These are phyloP conservation scores for Paecilomyces fulvus DNA, from an alignment of 2,329 filamentous ascomycete genomes.

Conservation along the genomic window DNA sequence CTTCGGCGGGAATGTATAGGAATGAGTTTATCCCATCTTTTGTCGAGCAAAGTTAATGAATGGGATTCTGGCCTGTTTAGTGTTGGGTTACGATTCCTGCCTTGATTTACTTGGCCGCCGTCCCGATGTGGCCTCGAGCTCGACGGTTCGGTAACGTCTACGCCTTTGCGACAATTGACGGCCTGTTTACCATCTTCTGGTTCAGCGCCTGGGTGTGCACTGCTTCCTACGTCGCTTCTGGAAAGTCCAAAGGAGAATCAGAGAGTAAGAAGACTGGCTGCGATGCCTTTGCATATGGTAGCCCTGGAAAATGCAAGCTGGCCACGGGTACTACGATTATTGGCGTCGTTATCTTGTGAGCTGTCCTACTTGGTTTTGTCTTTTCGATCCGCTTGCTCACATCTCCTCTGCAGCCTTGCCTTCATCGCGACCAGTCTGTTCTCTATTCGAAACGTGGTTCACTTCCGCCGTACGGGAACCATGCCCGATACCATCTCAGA, in stretches of 20 bases:
- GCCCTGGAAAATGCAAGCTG: conserved; percentile 47
- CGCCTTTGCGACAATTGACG: conserved; percentile 49
- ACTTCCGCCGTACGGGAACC: conserved; percentile 50
- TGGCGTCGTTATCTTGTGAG: conserved; percentile 50
- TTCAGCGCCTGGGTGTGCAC: conserved; percentile 51
- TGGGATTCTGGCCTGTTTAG: conserved; percentile 24
- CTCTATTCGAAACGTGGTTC: conserved; percentile 46
- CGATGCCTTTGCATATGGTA: conserved; percentile 48
- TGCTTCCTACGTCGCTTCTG: conserved; percentile 48
- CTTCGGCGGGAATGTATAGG: background rate
- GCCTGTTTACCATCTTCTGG: conserved; percentile 49
- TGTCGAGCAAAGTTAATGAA: background rate
- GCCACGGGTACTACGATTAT: conserved; percentile 49
- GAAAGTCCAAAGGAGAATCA: conserved; percentile 43
- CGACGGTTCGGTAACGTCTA: conserved; percentile 52
- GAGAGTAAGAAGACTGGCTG: conserved; percentile 37
- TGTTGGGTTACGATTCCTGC: conserved; percentile 53
- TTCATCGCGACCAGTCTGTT: conserved; percentile 46
- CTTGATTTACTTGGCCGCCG: conserved; percentile 51
- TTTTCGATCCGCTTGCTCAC: background rate
- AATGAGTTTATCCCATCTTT: background rate
- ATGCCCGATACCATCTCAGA: conserved; percentile 40
- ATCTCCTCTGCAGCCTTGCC: conserved; percentile 36
- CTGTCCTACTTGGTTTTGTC: conserved; percentile 2
- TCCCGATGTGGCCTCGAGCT: conserved; percentile 53